Evolutionary conservation across 208 protist genomes (phyloP), one percentile per base, ranked within the genome.

Genomic region (Crithidia thermophila): DNA sequence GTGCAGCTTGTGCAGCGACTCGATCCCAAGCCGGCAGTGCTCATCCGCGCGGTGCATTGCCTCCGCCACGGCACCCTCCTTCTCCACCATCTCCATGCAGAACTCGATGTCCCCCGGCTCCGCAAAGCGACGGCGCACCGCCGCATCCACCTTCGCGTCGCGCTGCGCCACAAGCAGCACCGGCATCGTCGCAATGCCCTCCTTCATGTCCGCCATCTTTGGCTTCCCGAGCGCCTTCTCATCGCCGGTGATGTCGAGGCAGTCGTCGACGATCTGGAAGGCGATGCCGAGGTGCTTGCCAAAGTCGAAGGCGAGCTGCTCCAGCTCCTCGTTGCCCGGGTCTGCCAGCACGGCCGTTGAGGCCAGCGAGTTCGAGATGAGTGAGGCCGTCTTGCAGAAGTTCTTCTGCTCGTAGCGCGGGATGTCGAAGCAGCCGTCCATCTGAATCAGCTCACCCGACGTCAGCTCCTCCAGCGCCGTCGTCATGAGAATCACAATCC

Each of bases 261-360:
- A 89, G 79, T 98, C 97, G 63, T 98, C 97, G 2, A 98, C 81
- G 49, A 98, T 94, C 70, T 98, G 96, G 67, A 98, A 98, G 31
- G 97, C 95, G 43, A 97, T 88, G 57, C 97, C 97, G 34, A 98
- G 75, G 72, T 98, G 88, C 51, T 88, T 94, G 47, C 95, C 97
- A 71, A 97, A 98, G 64, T 90, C 70, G 33, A 85, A 81, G 14
- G 85, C 86, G 3, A 67, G 42, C 30, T 74, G 45, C 64, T 87
- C 87, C 62, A 87, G 65, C 31, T 51, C 67, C 16, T 79, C 68
- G 36, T 84, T 81, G 39, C 66, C 52, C 6, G 84, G 75, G 57
- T 94, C 79, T 3, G 79, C 86, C 20, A 98, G 87, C 21, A 98
- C 79, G 8, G 94, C 93, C 13, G 90, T 84, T 16, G 88, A 82